Evolutionary conservation across 495 filamentous ascomycete genomes (phyloP).

Genomic region (Penicilliopsis zonata): DNA sequence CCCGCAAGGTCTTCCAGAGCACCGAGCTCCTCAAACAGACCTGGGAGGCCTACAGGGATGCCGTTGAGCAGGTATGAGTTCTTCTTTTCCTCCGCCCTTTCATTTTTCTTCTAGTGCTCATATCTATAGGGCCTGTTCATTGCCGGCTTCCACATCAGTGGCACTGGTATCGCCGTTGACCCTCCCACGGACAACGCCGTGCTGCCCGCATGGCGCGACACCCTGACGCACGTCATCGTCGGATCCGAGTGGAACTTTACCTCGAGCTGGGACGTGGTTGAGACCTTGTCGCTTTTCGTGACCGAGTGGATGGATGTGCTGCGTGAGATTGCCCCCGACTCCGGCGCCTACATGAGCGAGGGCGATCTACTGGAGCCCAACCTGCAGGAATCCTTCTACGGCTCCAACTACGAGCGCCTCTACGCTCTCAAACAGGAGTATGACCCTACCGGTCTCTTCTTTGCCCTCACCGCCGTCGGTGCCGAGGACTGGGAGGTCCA

Average conservation of each 20-base stretch:
- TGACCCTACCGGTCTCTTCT: slow-evolving; percentile 17
- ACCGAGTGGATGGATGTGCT: slow-evolving; percentile 1
- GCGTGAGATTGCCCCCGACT: slow-evolving; percentile 11
- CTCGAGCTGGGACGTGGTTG: too few species aligned
- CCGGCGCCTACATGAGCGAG: slow-evolving; percentile 40
- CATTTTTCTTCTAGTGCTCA: too few species aligned
- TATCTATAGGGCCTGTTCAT: too few species aligned
- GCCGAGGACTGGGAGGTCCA: slow-evolving; percentile 2
- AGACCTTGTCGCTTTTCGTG: too few species aligned
- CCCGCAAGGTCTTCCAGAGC: slow-evolving; percentile 22
- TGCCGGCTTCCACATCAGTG: too few species aligned
- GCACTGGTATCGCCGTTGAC: too few species aligned
- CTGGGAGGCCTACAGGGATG: too few species aligned
- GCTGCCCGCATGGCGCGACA: slow-evolving; percentile 27
- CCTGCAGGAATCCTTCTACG: slow-evolving; percentile 39
- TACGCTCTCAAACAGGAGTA: slow-evolving; percentile 28
- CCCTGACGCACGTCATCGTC: slow-evolving; percentile 15
- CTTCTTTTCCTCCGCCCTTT: too few species aligned
- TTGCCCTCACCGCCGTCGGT: not conserved
- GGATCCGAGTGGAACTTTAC: slow-evolving; percentile 2
- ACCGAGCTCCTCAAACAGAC: too few species aligned
- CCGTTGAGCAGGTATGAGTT: too few species aligned
- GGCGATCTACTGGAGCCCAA: slow-evolving; percentile 31
- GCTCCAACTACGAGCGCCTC: slow-evolving; percentile 32
- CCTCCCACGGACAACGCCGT: too few species aligned